Conservation (phyloP, 2,329 filamentous ascomycete species). For the Zasmidium cellare region DNA sequence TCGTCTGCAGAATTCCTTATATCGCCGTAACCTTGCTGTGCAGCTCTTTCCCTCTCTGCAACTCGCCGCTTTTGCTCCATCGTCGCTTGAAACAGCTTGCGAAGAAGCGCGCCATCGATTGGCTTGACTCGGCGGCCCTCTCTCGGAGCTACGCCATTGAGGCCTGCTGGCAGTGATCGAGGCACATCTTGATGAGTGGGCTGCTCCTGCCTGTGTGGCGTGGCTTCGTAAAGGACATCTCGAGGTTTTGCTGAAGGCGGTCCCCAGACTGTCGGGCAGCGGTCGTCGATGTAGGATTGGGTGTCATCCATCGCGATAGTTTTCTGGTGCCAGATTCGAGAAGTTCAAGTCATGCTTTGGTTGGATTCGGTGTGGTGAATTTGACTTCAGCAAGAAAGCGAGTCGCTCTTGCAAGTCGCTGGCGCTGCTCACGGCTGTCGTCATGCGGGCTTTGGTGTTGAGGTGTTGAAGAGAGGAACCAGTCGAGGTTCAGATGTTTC, state of each 20-base stretch:
- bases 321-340: no score
- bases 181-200: background rate
- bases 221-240: background rate
- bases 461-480: no score
- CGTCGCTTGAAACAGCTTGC: conserved; percentile 22
- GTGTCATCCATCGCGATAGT: conserved; percentile 5
- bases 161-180: no score
- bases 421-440: background rate
- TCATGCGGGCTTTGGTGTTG: background rate
- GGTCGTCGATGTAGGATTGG: conserved; percentile 28
- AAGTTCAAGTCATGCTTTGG: no score
- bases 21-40: background rate
- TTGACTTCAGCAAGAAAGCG: background rate
- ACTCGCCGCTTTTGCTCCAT: conserved; percentile 20
- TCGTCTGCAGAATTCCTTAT: background rate
- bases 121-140: conserved; percentile 9
- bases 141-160: background rate
- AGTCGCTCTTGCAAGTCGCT: background rate
- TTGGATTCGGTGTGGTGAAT: background rate
- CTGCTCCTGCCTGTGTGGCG: background rate
- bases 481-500: background rate
- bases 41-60: conserved; percentile 9
- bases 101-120: conserved; percentile 15
- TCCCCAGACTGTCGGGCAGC: conserved; percentile 23
- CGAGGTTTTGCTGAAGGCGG: background rate